Evolutionary conservation across 2,329 filamentous ascomycete genomes (phyloP), one percentile per base, ranked within the genome.

Genomic region (Chaetomium sp.): DNA sequence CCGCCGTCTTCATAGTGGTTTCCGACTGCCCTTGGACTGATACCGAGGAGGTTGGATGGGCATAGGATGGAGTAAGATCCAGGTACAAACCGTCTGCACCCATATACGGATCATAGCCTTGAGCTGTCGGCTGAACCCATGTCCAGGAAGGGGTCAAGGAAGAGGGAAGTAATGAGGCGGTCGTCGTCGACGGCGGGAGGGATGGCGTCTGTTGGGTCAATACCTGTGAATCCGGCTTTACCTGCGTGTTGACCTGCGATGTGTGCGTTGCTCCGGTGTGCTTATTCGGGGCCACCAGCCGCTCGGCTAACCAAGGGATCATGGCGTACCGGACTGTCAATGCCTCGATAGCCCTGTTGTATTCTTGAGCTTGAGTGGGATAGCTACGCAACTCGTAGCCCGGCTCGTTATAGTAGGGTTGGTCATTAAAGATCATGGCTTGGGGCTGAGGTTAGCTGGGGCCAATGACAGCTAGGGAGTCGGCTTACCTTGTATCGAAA

Each of bases 321-420:
- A 78, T 72, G 45, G 76, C 77, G 47, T 73, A 62, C 29, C 70
- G 53, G 21, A 76, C 47, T 0, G 75, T 78, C 60, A 58, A 51
- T 2, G 13, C 21, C 21, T 74, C 73, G 16, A 77, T 67, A 1
- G 55, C 35, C 7, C 63, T 56, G 60, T 76, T 78, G 68, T 79
- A 79, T 4, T 56, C 21, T 1, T 70, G 68, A 5, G 73, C 72
- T 3, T 61, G 42, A 2, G 25, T 16, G 23, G 69, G 62, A 57
- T 72, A 57, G 5, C 38, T 54, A 8, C 10, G 19, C 1, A 29
- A 21, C 57, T 78, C 76, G 13, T 74, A 72, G 1, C 78, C 80
- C 0, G 85, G 84, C 71, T 87, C 83, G 70, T 86, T 87, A 75
- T 79, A 82, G 71, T 76, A 83, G 1, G 84, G 85, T 57, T 83